Conservation (phyloP, 352 stramenopile species). For the Globisporangium orthogonon region DNA sequence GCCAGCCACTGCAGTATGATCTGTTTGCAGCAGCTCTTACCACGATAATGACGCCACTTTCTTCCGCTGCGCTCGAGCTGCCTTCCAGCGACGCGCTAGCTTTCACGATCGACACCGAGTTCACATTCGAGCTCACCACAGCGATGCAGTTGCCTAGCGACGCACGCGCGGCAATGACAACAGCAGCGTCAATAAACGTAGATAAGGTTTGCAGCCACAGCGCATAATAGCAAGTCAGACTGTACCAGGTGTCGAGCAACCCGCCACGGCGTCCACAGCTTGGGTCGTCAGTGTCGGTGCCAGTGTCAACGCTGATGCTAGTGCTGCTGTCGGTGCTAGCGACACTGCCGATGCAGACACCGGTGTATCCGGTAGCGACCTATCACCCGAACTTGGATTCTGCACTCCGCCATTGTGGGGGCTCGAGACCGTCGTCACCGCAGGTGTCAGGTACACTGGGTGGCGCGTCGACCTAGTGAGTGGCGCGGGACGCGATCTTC, state of each 20-base stretch:
- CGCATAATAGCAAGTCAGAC: neutral
- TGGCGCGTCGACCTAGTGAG: neutral
- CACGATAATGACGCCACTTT: constrained; percentile 10
- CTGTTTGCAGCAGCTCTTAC: neutral
- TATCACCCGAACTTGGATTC: neutral
- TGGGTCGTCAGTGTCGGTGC: neutral
- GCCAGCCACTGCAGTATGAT: neutral
- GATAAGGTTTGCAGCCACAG: neutral
- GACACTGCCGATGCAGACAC: neutral
- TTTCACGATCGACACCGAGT: constrained; percentile 3
- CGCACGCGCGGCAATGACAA: neutral
- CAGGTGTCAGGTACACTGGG: neutral
- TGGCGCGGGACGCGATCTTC: neutral
- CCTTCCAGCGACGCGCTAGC: constrained; percentile 1
- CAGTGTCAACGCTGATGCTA: neutral
- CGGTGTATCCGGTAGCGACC: neutral
- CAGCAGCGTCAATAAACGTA: neutral
- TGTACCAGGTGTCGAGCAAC: neutral
- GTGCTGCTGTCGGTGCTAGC: too few species aligned
- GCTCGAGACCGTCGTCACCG: neutral
- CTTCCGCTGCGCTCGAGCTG: constrained; percentile 7
- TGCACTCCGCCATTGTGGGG: too few species aligned
- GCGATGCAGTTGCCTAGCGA: constrained; percentile 5
- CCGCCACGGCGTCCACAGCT: neutral
- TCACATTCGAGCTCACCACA: constrained; percentile 9